A percentile compares a stretch with the other conserved stretches of the same genome.
Conservation (phyloP, 371 early-diverging fungal genomes). For the Saksenaea vasiformis region DNA sequence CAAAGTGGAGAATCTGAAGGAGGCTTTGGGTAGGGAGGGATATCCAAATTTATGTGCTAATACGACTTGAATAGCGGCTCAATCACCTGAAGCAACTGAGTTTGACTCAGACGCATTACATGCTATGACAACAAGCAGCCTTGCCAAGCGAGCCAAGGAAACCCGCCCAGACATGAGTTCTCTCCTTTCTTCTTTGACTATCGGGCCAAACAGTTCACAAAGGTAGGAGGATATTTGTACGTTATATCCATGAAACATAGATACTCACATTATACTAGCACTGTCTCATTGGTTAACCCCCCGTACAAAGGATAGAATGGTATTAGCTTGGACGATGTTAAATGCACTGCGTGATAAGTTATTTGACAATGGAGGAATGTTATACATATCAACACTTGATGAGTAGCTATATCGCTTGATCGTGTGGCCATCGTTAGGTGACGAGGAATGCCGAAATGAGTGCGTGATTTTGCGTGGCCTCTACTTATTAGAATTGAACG, state of each 20-base stretch:
- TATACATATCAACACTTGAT: too few relatives aligned
- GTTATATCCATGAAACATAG: neutral
- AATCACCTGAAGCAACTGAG: conserved; percentile 11
- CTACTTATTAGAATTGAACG: too few relatives aligned
- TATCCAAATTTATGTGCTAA: neutral
- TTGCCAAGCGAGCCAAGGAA: conserved; percentile 30
- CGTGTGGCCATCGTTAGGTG: too few relatives aligned
- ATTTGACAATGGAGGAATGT: too few relatives aligned
- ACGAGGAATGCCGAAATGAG: too few relatives aligned
- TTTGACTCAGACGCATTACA: conserved; percentile 14
- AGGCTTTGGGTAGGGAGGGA: conserved; percentile 40
- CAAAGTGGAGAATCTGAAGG: conserved; percentile 53
- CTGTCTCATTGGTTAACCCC: conserved; percentile 20
- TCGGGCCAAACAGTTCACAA: conserved; percentile 17
- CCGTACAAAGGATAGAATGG: conserved; percentile 15
- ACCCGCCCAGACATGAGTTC: conserved; percentile 36
- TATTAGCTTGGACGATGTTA: neutral
- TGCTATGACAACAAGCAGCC: conserved; percentile 19
- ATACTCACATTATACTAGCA: conserved; percentile 15
- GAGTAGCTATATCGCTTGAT: too few relatives aligned
- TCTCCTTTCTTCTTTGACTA: conserved; percentile 40
- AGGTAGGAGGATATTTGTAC: conserved; percentile 18
- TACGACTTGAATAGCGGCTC: neutral
- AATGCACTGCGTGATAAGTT: too few relatives aligned
- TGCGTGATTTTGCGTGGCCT: too few relatives aligned